phyloP scores from a whole-genome alignment of 2,329 filamentous ascomycete species.

The Endoconidiophora laricicola region DNA sequence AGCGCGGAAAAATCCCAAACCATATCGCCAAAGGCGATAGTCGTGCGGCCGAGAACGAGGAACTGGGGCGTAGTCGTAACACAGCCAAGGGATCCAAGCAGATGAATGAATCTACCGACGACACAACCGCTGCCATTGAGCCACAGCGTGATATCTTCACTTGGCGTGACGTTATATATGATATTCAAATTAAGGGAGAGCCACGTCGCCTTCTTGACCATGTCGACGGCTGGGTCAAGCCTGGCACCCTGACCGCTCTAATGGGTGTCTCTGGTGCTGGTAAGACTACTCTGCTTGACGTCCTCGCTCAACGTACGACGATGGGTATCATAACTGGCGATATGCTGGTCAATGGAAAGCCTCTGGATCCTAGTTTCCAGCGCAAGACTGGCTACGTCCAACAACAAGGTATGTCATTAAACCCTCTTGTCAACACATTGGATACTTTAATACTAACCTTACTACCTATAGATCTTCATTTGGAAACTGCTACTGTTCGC shows the following conservation, averaged over 20 bases:
- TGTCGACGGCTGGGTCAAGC: conserved; percentile 87
- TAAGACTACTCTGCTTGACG: conserved; percentile 81
- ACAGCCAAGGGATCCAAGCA: conserved; percentile 16
- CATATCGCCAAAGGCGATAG: conserved; percentile 21
- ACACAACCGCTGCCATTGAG: conserved; percentile 17
- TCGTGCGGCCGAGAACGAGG: conserved; percentile 19
- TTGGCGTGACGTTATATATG: conserved; percentile 60
- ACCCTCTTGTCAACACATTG: conserved; percentile 4
- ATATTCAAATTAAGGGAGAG: conserved; percentile 59
- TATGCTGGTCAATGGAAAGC: conserved; percentile 51
- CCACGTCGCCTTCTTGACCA: conserved; percentile 62
- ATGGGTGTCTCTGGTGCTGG: conserved; percentile 92
- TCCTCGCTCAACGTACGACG: conserved; percentile 67
- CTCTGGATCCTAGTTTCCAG: conserved; percentile 68
- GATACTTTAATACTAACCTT: background rate
- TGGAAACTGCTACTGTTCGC: conserved; percentile 37
- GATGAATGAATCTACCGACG: conserved; percentile 13
- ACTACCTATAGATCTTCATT: conserved; percentile 30
- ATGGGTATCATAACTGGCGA: conserved; percentile 81
- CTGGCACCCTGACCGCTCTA: conserved; percentile 72
- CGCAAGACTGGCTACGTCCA: conserved; percentile 81
- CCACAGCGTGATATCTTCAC: conserved; percentile 49
- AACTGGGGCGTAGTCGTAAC: conserved; percentile 24
- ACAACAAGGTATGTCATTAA: conserved; percentile 33
- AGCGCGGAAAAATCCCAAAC: conserved; percentile 33